Evolutionary conservation across 768 basidiomycete species (phyloP).

Genomic region (Lactifluus piperatus): DNA sequence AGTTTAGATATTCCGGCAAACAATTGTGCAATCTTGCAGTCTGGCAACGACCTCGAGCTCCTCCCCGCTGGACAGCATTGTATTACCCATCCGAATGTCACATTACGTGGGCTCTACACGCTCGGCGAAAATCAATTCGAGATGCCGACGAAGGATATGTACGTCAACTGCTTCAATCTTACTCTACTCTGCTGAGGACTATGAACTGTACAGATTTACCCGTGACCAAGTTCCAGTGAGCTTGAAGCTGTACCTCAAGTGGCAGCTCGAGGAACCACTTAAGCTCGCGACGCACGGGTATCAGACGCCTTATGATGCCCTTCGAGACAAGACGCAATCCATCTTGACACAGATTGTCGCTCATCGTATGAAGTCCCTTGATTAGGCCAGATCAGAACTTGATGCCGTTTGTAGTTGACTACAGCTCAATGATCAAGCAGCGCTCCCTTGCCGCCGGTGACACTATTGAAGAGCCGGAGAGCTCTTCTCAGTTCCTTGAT

Average conservation of each 20-base stretch:
- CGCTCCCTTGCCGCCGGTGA: slow-evolving; percentile 64
- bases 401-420: slow-evolving; percentile 33
- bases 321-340: slow-evolving; percentile 76
- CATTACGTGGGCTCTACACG: slow-evolving; percentile 70
- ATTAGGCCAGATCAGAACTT: not conserved
- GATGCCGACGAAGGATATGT: slow-evolving; percentile 86
- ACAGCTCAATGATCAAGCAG: slow-evolving; percentile 65
- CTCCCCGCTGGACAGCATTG: slow-evolving; percentile 78
- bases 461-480: slow-evolving; percentile 60
- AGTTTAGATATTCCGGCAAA: slow-evolving; percentile 80
- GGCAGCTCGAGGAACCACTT: slow-evolving; percentile 47
- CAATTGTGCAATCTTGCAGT: slow-evolving; percentile 80
- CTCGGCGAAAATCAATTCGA: slow-evolving; percentile 79
- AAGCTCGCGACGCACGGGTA: slow-evolving; percentile 78
- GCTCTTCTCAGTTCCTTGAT: slow-evolving; percentile 71
- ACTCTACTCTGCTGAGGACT: not conserved
- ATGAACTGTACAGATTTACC: slow-evolving; percentile 46
- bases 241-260: slow-evolving; percentile 78
- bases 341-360: slow-evolving; percentile 83
- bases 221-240: slow-evolving; percentile 82
- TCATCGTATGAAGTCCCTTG: slow-evolving; percentile 48
- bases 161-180: slow-evolving; percentile 22
- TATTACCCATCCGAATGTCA: slow-evolving; percentile 78
- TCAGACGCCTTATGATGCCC: slow-evolving; percentile 71
- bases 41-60: slow-evolving; percentile 70